These are phyloP conservation scores for Candida ficus DNA, from an alignment of 805 yeast species.

Conservation along the genomic window DNA sequence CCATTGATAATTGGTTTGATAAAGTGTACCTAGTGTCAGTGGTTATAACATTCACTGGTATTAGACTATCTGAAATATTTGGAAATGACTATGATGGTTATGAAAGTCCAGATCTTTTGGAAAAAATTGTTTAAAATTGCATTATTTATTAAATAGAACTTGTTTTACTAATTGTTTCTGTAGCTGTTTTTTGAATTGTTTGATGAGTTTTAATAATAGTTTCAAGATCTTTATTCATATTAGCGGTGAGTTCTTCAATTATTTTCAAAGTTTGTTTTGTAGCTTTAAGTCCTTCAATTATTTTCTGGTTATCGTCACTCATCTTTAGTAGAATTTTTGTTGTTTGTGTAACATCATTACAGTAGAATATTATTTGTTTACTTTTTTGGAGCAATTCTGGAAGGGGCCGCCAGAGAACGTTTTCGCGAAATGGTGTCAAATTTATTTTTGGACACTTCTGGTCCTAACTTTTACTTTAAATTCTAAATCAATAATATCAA, in stretches of 20 bases:
- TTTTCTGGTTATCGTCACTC: background rate
- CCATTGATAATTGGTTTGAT: slow-evolving; percentile 38
- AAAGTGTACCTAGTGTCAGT: slow-evolving; percentile 30
- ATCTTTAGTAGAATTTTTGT: background rate
- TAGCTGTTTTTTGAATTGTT: background rate
- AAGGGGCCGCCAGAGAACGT: too few species aligned
- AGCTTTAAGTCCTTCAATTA: slow-evolving; percentile 5
- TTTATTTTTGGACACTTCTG: background rate
- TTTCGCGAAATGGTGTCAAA: background rate
- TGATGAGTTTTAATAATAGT: slow-evolving; percentile 2
- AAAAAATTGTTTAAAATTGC: slow-evolving; percentile 11
- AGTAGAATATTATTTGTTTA: too few species aligned
- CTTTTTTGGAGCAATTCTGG: too few species aligned
- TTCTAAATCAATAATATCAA: too few species aligned
- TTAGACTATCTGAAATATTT: slow-evolving; percentile 17
- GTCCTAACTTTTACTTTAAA: too few species aligned
- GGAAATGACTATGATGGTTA: slow-evolving; percentile 19
- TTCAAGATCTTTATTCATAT: slow-evolving; percentile 7
- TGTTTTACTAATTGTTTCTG: background rate
- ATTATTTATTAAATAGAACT: background rate
- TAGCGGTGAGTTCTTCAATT: slow-evolving; percentile 6
- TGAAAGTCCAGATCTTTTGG: slow-evolving; percentile 13
- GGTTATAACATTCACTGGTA: slow-evolving; percentile 23
- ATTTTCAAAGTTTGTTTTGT: slow-evolving; percentile 11
- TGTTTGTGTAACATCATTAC: too few species aligned